A percentile compares a stretch with the other conserved stretches of the same genome.
phyloP scores from a whole-genome alignment of 2,329 filamentous ascomycete genomes.

The Rutstroemia sp. region DNA sequence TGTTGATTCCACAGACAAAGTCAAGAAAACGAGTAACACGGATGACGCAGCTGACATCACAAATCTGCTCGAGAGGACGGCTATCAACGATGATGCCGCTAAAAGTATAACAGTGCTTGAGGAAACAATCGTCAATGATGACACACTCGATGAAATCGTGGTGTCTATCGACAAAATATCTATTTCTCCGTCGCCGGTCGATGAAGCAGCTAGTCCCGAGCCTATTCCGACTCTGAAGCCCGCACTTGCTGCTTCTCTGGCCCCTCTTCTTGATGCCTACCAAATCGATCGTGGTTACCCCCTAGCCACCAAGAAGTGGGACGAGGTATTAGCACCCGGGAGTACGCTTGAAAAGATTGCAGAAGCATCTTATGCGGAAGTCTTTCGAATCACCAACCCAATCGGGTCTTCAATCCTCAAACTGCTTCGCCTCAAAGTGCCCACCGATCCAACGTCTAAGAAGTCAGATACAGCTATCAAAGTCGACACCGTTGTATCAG shows the following conservation, averaged over 20 bases:
- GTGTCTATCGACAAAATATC: no score
- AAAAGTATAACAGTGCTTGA: no score
- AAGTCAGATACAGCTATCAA: conserved; percentile 16
- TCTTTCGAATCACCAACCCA: conserved; percentile 54
- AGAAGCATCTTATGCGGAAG: conserved; percentile 59
- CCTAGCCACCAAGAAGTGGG: conserved; percentile 35
- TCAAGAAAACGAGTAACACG: no score
- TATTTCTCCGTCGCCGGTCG: no score
- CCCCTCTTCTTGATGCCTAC: conserved; percentile 19
- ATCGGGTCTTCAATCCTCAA: conserved; percentile 59
- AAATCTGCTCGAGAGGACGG: not conserved
- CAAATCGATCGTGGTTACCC: conserved; percentile 11
- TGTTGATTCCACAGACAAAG: no score
- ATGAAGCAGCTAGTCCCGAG: not conserved
- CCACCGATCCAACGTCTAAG: conserved; percentile 16
- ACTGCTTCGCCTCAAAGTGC: conserved; percentile 45
- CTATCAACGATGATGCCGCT: not conserved
- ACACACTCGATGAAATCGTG: no score
- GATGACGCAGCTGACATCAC: not conserved
- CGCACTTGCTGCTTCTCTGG: conserved; percentile 10
- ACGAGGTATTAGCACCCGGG: conserved; percentile 46
- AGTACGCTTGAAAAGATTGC: conserved; percentile 55
- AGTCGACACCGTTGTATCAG: conserved; percentile 46
- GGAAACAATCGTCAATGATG: no score
- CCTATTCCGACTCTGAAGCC: not conserved